Percentiles rank a stretch among this genome's conserved stretches.
These are phyloP conservation scores for Phellinidium pouzarii DNA, from an alignment of 1,284 basidiomycete genomes.

Conservation along the genomic window DNA sequence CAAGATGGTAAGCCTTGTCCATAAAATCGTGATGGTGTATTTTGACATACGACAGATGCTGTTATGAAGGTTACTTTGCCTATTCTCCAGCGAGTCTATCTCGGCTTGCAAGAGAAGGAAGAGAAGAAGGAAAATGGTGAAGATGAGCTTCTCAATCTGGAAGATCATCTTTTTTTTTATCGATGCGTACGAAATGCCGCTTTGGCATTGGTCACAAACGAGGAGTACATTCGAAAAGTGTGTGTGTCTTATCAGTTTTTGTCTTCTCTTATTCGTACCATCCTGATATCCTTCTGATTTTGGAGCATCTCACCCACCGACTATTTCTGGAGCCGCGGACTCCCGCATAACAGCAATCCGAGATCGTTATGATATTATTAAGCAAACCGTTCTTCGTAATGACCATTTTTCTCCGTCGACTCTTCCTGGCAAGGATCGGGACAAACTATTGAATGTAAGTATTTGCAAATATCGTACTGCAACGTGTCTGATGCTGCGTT, in stretches of 20 bases:
- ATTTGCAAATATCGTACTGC: constrained; percentile 10
- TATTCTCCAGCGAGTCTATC: constrained; percentile 76
- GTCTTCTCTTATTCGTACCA: constrained; percentile 10
- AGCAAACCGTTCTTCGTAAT: constrained; percentile 85
- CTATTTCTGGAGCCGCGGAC: constrained; percentile 72
- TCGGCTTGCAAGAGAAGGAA: constrained; percentile 69
- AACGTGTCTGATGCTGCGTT: neutral
- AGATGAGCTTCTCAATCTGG: constrained; percentile 72
- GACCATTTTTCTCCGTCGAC: constrained; percentile 96
- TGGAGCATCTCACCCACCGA: constrained; percentile 45
- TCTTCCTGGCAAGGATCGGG: constrained; percentile 77
- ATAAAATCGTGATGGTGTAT: neutral
- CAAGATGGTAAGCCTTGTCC: constrained; percentile 67
- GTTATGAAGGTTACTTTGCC: constrained; percentile 72
- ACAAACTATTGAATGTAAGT: constrained; percentile 77
- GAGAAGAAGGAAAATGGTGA: constrained; percentile 45
- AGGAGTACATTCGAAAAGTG: constrained; percentile 82
- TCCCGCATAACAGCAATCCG: constrained; percentile 72
- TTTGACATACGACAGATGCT: constrained; percentile 45
- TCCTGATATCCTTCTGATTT: constrained; percentile 20
- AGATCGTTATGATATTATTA: constrained; percentile 82
- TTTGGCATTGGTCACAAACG: constrained; percentile 83
- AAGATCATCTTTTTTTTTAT: constrained; percentile 81
- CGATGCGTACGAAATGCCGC: constrained; percentile 92
- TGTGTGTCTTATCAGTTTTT: constrained; percentile 20